Evolutionary conservation across 352 stramenopile genomes (phyloP).

Genomic region (Thraustotheca clavata): DNA sequence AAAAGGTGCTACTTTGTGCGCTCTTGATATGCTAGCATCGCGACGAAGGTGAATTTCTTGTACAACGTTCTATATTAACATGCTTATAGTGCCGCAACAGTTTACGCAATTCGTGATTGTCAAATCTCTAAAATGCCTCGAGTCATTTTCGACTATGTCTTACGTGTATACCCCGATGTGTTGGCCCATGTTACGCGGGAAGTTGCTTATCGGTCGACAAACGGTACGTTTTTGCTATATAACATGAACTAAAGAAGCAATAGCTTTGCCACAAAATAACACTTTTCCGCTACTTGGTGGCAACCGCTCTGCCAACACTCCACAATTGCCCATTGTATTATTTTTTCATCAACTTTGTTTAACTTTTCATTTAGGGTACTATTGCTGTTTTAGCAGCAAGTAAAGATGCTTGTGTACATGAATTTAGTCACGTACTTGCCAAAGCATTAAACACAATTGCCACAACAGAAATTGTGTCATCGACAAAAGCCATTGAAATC

Average conservation of each 20-base stretch:
- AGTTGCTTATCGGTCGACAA: constrained; percentile 8
- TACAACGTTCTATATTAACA: background rate
- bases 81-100: constrained; percentile 45
- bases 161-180: constrained; percentile 53
- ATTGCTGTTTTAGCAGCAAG: constrained; percentile 72
- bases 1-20: constrained; percentile 66
- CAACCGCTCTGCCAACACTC: background rate
- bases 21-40: constrained; percentile 73
- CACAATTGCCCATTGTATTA: constrained; percentile 8
- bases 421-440: constrained; percentile 62
- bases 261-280: constrained; percentile 2
- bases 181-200: constrained; percentile 71
- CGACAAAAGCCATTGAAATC: constrained; percentile 48
- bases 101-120: constrained; percentile 80
- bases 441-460: constrained; percentile 46
- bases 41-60: constrained; percentile 26
- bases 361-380: constrained; percentile 24
- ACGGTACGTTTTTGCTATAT: background rate
- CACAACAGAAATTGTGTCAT: constrained; percentile 61
- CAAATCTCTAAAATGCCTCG: constrained; percentile 83
- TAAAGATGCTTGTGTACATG: constrained; percentile 60
- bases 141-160: constrained; percentile 79
- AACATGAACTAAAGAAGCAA: background rate
- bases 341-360: too few relatives aligned
- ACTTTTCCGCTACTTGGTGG: constrained; percentile 2